Evolutionary conservation across 2,329 filamentous ascomycete species (phyloP).

Genomic region (Fusarium equiseti): DNA sequence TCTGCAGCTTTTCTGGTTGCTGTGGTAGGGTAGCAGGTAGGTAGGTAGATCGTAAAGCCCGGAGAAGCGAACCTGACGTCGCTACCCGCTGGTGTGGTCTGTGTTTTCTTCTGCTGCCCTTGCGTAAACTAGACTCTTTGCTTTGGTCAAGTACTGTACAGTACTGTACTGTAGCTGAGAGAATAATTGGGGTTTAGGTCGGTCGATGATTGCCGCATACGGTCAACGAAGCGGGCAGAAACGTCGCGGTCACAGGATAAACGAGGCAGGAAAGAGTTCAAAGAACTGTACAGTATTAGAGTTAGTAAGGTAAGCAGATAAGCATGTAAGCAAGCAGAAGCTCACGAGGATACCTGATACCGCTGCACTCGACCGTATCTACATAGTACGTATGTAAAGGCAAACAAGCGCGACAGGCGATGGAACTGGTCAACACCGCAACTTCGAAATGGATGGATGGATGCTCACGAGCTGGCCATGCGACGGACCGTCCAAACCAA

Average conservation of each 20-base stretch:
- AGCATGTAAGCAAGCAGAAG: constrained; percentile 1
- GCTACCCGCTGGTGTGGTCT: constrained; percentile 26
- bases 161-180: constrained; percentile 6
- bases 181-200: constrained; percentile 25
- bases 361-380: not conserved
- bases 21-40: not conserved
- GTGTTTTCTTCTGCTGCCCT: constrained; percentile 33
- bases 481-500: constrained; percentile 25
- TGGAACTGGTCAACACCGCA: constrained; percentile 45
- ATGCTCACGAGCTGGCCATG: constrained; percentile 33
- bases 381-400: constrained; percentile 6
- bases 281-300: constrained; percentile 12
- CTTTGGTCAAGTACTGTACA: not conserved
- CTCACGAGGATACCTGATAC: not conserved
- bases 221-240: constrained; percentile 30
- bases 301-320: constrained; percentile 4
- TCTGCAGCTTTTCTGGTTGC: constrained; percentile 2
- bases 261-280: constrained; percentile 16
- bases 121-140: constrained; percentile 5
- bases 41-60: not conserved
- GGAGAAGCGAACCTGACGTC: constrained; percentile 12
- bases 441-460: constrained; percentile 30
- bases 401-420: constrained; percentile 47
- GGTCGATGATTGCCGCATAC: constrained; percentile 37
- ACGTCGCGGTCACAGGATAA: constrained; percentile 19